Evolutionary conservation across 2,329 filamentous ascomycete genomes (phyloP).

Genomic region (Colletotrichum musicola): DNA sequence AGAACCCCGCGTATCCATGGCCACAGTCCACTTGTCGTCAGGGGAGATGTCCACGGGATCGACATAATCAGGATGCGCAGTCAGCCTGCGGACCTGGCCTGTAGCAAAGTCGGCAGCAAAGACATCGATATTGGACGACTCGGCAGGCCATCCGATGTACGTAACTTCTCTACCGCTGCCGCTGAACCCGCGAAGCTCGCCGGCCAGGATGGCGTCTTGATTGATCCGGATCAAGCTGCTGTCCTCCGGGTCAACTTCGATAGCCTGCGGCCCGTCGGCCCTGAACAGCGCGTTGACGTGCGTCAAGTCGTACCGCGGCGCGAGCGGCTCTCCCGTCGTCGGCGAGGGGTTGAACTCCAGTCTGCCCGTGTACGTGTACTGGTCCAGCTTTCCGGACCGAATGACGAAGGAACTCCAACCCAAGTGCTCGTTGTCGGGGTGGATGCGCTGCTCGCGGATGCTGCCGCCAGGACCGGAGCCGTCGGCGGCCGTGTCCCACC

Average conservation of each 20-base stretch:
- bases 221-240: conserved; percentile 45
- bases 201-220: conserved; percentile 47
- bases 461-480: conserved; percentile 45
- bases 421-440: conserved; percentile 55
- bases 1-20: conserved; percentile 54
- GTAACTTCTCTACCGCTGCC: conserved; percentile 52
- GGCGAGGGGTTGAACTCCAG: conserved; percentile 53
- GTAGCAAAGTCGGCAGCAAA: conserved; percentile 53
- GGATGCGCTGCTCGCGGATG: conserved; percentile 55
- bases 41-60: conserved; percentile 55
- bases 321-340: conserved; percentile 43
- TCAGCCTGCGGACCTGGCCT: conserved; percentile 53
- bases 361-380: conserved; percentile 47
- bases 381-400: conserved; percentile 38
- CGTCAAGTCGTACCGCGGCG: conserved; percentile 51
- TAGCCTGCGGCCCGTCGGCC: conserved; percentile 33
- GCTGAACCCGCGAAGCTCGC: conserved; percentile 57
- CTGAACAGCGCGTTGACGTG: conserved; percentile 49
- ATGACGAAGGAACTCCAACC: conserved; percentile 51
- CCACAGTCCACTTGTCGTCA: conserved; percentile 53
- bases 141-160: conserved; percentile 50
- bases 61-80: conserved; percentile 53
- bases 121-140: conserved; percentile 57
- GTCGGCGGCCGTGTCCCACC: conserved; percentile 49
- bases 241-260: conserved; percentile 6